phyloP scores from a whole-genome alignment of 805 yeast genomes.

The Middelhovenomyces tepae region DNA sequence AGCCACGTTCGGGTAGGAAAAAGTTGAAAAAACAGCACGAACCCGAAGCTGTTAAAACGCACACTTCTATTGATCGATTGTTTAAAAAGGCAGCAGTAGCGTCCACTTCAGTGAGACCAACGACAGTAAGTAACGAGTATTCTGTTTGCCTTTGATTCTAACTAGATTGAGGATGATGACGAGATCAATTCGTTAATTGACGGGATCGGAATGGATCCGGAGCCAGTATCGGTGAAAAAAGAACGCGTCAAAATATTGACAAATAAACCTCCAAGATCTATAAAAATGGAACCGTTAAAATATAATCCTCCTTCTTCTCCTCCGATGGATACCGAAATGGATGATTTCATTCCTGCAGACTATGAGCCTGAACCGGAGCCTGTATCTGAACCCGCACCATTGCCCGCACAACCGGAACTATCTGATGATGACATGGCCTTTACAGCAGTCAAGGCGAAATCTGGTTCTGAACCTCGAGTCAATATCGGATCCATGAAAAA shows the following conservation, averaged over 20 bases:
- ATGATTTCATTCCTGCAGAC: background rate
- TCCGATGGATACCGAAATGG: slow-evolving; percentile 13
- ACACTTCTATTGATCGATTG: no score
- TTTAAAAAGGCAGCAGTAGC: no score
- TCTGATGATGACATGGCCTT: background rate
- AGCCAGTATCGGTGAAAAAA: no score
- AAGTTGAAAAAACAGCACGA: slow-evolving; percentile 28
- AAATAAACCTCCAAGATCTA: background rate
- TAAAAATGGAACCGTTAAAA: background rate
- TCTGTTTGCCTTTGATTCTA: no score
- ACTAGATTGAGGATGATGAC: no score
- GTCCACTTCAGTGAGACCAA: no score
- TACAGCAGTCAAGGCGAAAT: slow-evolving; percentile 1
- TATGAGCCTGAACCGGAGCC: background rate
- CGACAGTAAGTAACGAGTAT: no score
- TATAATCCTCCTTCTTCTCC: slow-evolving; percentile 19
- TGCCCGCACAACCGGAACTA: background rate
- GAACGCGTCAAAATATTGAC: slow-evolving; percentile 1
- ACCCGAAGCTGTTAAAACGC: slow-evolving; percentile 27
- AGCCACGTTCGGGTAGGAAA: slow-evolving; percentile 20
- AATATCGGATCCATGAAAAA: no score
- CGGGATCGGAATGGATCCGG: no score
- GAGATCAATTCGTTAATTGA: no score
- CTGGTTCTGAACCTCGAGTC: no score
- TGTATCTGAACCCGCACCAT: background rate